Evolutionary conservation across 169 alveolate genomes (phyloP), one percentile per base, ranked within the genome.

Genomic region (Eimeria zaria): DNA sequence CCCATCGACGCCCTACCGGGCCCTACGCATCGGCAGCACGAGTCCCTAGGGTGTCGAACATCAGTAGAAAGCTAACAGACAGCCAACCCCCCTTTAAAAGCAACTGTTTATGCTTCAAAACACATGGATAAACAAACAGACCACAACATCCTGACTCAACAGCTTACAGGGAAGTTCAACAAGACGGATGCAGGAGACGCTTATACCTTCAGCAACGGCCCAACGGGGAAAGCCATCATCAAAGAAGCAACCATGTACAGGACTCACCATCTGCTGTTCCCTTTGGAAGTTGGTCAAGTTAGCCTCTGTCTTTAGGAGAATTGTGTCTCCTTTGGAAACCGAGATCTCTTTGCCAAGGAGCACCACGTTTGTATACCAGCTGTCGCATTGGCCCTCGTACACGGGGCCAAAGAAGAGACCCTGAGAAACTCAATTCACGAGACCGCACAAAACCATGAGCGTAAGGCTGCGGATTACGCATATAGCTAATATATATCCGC

Each of bases 281-380:
- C 51, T 44, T 46, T 93, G 92, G 69, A 80, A 93, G 64, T 93
- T 81, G n/a, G 89, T 81, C 46, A 93, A 64, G 64, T 81, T 88
- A 8, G 88, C 96, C 51, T 46, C 88, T 76, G 89, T 93, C 78
- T 53, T 60, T 48, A 93, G 58, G 30, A 58, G 11, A 76, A 93
- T 64, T 30, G 20, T 44, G 67, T 93, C 94, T 44, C 96, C 91
- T n/a, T 58, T 62, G 74, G 67, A 58, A 4, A 93, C 96, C 39
- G 39, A 44, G 14, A 93, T 46, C 48, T 93, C 96, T 55, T 67
- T 80, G 51, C 96, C 96, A 30, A 93, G 62, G 24, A 81, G 88
- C 41, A 93, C 93, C 67, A 81, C 74, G 93, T 81, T 93, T 27
- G 93, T 93, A 67, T 93, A 93, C 89, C 96, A 93, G 88, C 96